Evolutionary conservation across 108 stramenopile species (phyloP).

Genomic region (Cyclostephanos tholiformis): DNA sequence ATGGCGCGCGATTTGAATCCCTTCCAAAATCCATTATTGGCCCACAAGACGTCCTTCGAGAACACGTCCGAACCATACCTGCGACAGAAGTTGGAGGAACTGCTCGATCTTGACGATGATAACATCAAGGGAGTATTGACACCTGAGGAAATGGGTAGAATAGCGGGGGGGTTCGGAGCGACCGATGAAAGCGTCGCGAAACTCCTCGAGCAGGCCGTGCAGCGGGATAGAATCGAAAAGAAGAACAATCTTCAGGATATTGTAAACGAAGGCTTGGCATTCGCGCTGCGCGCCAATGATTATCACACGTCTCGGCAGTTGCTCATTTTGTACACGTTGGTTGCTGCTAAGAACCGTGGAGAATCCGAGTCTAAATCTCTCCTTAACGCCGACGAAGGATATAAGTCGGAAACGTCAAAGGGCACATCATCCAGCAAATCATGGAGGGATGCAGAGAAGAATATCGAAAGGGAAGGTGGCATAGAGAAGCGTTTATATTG

Average conservation of each 20-base stretch:
- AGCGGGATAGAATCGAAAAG: conserved; percentile 58
- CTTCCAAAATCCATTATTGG: conserved; percentile 77
- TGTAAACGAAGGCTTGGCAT: conserved; percentile 86
- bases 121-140: conserved; percentile 69
- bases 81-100: conserved; percentile 83
- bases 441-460: conserved; percentile 28
- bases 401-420: conserved; percentile 12
- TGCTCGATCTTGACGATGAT: conserved; percentile 80
- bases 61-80: conserved; percentile 62
- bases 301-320: conserved; percentile 86
- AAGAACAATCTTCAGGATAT: conserved; percentile 78
- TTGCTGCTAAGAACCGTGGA: conserved; percentile 65
- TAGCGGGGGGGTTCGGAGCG: conserved; percentile 87
- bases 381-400: conserved; percentile 22
- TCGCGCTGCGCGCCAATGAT: conserved; percentile 79
- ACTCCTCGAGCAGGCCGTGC: conserved; percentile 77
- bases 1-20: conserved; percentile 81
- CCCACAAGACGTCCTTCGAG: conserved; percentile 74
- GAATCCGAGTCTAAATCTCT: conserved; percentile 20
- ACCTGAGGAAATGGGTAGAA: conserved; percentile 58
- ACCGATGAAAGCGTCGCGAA: conserved; percentile 84
- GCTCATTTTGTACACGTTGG: conserved; percentile 82
- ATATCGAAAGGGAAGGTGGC: conserved; percentile 7
- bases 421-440: conserved; percentile 29
- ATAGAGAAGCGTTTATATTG: background rate